Percentiles rank a stretch among this genome's conserved stretches.
Evolutionary conservation across 768 basidiomycete genomes (phyloP).

Genomic region (Mycena capillaripes): DNA sequence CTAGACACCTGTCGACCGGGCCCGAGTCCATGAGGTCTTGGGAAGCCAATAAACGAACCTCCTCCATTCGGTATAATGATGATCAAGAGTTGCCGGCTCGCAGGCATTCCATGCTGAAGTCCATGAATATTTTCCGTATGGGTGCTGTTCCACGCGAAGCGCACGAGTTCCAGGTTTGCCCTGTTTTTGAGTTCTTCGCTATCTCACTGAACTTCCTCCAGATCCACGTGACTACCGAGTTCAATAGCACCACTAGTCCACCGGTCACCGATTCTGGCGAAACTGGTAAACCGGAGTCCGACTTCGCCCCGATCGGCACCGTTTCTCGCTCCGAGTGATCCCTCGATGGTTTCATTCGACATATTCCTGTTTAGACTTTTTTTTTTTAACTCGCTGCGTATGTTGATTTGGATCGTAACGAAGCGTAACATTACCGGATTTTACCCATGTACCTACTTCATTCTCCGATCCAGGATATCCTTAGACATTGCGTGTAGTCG

Average conservation of each 20-base stretch:
- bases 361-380: too few relatives aligned
- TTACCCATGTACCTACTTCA: too few relatives aligned
- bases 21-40: constrained; percentile 18
- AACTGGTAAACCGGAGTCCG: constrained; percentile 22
- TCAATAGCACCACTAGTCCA: constrained; percentile 24
- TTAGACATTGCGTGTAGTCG: too few relatives aligned
- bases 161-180: constrained; percentile 20
- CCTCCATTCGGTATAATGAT: too few relatives aligned
- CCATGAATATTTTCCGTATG: constrained; percentile 25
- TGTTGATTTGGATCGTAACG: too few relatives aligned
- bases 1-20: constrained; percentile 9
- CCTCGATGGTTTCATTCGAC: too few relatives aligned
- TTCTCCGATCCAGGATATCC: too few relatives aligned
- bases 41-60: constrained; percentile 9
- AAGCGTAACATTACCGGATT: too few relatives aligned
- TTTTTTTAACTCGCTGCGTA: too few relatives aligned
- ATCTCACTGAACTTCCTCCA: neutral
- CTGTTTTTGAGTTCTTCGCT: too few relatives aligned
- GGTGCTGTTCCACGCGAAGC: constrained; percentile 18
- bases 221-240: constrained; percentile 23
- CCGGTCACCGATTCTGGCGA: neutral
- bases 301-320: neutral
- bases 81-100: neutral
- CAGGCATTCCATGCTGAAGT: constrained; percentile 17
- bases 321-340: too few relatives aligned